A percentile compares a stretch with the other conserved stretches of the same genome.
Evolutionary conservation across 2,329 filamentous ascomycete genomes (phyloP).

Genomic region (Sphaerulina vaccinii): DNA sequence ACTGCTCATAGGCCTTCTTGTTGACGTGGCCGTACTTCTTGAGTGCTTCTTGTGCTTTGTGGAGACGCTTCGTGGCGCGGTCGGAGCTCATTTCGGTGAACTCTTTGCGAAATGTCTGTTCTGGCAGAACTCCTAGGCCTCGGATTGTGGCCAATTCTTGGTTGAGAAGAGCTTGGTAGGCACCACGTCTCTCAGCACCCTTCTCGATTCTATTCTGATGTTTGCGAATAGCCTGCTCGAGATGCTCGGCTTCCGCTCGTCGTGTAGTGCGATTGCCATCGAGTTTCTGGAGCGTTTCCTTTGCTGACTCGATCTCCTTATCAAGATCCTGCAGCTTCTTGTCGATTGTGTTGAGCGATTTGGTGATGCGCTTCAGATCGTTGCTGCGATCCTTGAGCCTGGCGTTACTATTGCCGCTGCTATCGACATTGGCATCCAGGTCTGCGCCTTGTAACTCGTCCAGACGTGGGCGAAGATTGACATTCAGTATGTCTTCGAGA

Average conservation of each 20-base stretch:
- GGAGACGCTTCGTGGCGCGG: slow-evolving; percentile 64
- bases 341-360: slow-evolving; percentile 65
- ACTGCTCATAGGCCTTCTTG: slow-evolving; percentile 99
- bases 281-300: slow-evolving; percentile 55
- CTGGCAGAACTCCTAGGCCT: slow-evolving; percentile 86
- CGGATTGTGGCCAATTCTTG: slow-evolving; percentile 88
- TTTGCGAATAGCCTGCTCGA: slow-evolving; percentile 75
- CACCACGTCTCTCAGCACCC: slow-evolving; percentile 82
- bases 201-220: slow-evolving; percentile 90
- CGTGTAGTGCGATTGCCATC: slow-evolving; percentile 61
- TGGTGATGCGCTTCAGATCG: slow-evolving; percentile 75
- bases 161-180: slow-evolving; percentile 71
- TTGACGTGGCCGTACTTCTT: slow-evolving; percentile 99
- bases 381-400: slow-evolving; percentile 75
- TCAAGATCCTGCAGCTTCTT: slow-evolving; percentile 73
- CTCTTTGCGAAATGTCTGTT: slow-evolving; percentile 81
- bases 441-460: slow-evolving; percentile 80
- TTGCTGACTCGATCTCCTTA: slow-evolving; percentile 62
- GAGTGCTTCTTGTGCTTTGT: slow-evolving; percentile 86
- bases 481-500: slow-evolving; percentile 82
- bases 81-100: slow-evolving; percentile 82
- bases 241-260: slow-evolving; percentile 70
- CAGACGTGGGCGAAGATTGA: slow-evolving; percentile 81
- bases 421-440: slow-evolving; percentile 59
- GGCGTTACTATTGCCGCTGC: slow-evolving; percentile 56